Base-by-base conservation (phyloP, 768 basidiomycete genomes). In the Coprinellus micaceus region DNA sequence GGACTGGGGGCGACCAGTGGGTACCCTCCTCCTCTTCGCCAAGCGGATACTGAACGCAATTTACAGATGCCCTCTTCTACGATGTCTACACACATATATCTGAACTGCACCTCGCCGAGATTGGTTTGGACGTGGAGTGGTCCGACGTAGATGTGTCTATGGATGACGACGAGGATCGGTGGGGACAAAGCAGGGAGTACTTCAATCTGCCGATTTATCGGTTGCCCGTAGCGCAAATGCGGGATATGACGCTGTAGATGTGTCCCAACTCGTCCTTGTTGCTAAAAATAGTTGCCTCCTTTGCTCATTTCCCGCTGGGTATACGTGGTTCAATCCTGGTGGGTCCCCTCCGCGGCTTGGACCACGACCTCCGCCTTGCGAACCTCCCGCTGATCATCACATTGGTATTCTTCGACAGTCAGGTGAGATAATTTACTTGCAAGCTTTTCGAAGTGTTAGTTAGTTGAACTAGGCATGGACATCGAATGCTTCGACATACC, bases 1-100 rank as follows among this genome's bases (percentile, higher is more conserved):
- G 97, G 97, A 12, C 81, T 99, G 9, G 97, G 92, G 15, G 96
- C 95, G 28, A 98, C 94, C 7, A 94, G 92, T 89, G 66, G 68
- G 87, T 74, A 22, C 21, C n/a, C 26, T 24, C 39, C 48, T 36
- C 45, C 30, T 53, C 36, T 58, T 39, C 17, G 6, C 15, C 21
- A 25, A 26, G 7, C 33, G 5, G 21, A 46, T 40, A 2, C 41
- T 57, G 26, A 44, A 37, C 52, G 19, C 53, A 17, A 19, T 36
- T 58, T 43, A n/a, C 64, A 96, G 94, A 95, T 73, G 77, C 86
- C 0, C 74, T 88, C 7, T 94, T 95, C 65, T 94, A 97, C 68
- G 93, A 97, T 63, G 90, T 98, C 7, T 96, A 92, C 66, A 91
- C 89, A 0, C 83, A 79, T 58, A 77, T 99, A 3, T 81, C 91